Conservation (phyloP, 176 grass and related monocot species). For the Raddia guianensis region DNA sequence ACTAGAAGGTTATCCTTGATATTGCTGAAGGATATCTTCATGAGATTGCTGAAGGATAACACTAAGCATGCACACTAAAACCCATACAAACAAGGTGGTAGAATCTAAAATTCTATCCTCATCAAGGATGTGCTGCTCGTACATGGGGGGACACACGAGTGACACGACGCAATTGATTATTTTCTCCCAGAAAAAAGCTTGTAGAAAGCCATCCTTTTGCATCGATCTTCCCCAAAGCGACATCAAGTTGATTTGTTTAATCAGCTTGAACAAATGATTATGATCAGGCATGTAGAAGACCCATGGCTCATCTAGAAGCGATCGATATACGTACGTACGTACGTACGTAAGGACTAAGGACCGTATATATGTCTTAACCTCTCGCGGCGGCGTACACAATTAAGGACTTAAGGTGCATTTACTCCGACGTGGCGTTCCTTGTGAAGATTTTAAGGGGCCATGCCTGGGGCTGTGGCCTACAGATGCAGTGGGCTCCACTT, state of each 20-base stretch:
- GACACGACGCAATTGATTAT: constrained; percentile 12
- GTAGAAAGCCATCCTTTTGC: background rate
- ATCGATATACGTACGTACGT: too few species aligned
- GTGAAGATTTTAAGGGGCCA: background rate
- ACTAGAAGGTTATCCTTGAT: background rate
- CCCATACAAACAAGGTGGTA: constrained; percentile 3
- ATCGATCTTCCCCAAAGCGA: background rate
- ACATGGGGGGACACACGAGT: constrained; percentile 6
- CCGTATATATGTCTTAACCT: too few species aligned
- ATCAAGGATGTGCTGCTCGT: constrained; percentile 4
- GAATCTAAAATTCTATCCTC: background rate
- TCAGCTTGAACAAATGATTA: too few species aligned
- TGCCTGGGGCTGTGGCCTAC: background rate
- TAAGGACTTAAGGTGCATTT: background rate
- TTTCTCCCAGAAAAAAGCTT: background rate
- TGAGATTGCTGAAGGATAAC: background rate
- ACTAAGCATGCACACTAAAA: constrained; percentile 13
- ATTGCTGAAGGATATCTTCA: background rate
- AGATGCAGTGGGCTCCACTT: background rate
- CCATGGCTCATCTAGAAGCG: too few species aligned
- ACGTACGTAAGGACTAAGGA: too few species aligned
- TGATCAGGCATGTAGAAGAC: too few species aligned
- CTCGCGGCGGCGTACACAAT: too few species aligned
- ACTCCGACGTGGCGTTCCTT: background rate
- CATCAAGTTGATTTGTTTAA: too few species aligned